A percentile compares a stretch with the other conserved stretches of the same genome.
Evolutionary conservation across 768 basidiomycete genomes (phyloP).

Genomic region (Trametes punicea): DNA sequence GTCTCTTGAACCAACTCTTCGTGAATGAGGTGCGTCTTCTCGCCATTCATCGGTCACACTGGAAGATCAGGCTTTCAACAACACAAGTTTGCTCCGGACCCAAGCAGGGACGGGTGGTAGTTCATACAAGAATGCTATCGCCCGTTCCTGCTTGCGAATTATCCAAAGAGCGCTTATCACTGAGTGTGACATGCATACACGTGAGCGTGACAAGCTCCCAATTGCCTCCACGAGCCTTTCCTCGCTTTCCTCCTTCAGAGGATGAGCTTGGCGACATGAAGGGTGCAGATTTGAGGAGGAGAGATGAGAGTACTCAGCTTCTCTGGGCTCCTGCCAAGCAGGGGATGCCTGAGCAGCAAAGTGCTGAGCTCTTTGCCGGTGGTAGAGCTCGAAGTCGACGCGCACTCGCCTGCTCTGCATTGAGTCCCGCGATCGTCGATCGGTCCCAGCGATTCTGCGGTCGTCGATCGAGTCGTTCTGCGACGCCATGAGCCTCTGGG

Average conservation of each 20-base stretch:
- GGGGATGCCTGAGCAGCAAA: too few relatives aligned
- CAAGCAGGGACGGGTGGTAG: slow-evolving; percentile 12
- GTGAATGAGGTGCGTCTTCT: slow-evolving; percentile 3
- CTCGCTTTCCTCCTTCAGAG: too few relatives aligned
- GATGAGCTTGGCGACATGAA: too few relatives aligned
- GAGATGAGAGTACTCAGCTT: too few relatives aligned
- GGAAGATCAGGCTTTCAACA: neutral
- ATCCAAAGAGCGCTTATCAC: neutral
- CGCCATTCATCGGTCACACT: neutral
- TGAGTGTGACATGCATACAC: neutral
- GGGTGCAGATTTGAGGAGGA: too few relatives aligned
- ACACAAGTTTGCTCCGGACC: neutral
- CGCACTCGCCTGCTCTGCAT: neutral
- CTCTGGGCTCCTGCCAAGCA: too few relatives aligned
- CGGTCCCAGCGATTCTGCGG: neutral
- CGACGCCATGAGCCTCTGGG: too few relatives aligned
- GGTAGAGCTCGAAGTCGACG: too few relatives aligned
- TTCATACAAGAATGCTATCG: neutral
- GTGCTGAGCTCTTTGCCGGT: too few relatives aligned
- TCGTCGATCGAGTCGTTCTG: neutral
- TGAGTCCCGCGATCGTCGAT: slow-evolving; percentile 1
- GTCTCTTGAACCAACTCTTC: neutral
- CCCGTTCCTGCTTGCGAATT: neutral
- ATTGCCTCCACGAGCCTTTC: too few relatives aligned
- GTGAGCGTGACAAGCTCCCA: neutral